Percentiles rank a stretch among this genome's conserved stretches.
These are phyloP conservation scores for Xylogone sp. DNA, from an alignment of 2,329 filamentous ascomycete species.

Conservation along the genomic window DNA sequence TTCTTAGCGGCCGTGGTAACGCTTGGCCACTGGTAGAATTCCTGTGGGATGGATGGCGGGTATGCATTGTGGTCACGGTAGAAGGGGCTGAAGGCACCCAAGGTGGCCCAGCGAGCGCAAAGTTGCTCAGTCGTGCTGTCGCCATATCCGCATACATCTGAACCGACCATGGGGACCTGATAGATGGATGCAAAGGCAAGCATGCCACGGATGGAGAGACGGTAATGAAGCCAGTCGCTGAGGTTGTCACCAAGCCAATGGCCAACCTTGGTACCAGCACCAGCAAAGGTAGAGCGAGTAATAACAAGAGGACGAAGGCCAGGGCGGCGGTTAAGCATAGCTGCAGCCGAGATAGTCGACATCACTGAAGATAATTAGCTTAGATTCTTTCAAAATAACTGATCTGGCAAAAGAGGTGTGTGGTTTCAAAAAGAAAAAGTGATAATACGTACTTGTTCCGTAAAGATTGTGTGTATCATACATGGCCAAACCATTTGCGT, in stretches of 20 bases:
- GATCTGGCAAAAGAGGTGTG: background rate
- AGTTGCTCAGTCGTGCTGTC: constrained; percentile 63
- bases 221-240: constrained; percentile 55
- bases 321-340: constrained; percentile 65
- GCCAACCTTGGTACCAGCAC: constrained; percentile 61
- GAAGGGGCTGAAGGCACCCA: constrained; percentile 72
- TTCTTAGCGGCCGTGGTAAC: constrained; percentile 62
- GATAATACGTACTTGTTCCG: constrained; percentile 48
- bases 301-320: constrained; percentile 65
- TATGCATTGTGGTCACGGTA: constrained; percentile 69
- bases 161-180: constrained; percentile 65
- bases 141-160: constrained; percentile 76
- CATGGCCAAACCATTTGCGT: constrained; percentile 62
- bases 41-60: constrained; percentile 50
- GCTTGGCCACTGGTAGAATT: constrained; percentile 67
- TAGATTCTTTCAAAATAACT: background rate
- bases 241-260: constrained; percentile 60
- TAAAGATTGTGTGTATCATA: constrained; percentile 79
- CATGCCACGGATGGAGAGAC: constrained; percentile 53
- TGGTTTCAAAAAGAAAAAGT: background rate
- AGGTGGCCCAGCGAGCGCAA: constrained; percentile 71
- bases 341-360: constrained; percentile 59
- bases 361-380: constrained; percentile 47
- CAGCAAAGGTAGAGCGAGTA: constrained; percentile 72
- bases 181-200: constrained; percentile 61